These are phyloP conservation scores for Exophiala calicioides DNA, from an alignment of 2,329 filamentous ascomycete species.

Conservation along the genomic window DNA sequence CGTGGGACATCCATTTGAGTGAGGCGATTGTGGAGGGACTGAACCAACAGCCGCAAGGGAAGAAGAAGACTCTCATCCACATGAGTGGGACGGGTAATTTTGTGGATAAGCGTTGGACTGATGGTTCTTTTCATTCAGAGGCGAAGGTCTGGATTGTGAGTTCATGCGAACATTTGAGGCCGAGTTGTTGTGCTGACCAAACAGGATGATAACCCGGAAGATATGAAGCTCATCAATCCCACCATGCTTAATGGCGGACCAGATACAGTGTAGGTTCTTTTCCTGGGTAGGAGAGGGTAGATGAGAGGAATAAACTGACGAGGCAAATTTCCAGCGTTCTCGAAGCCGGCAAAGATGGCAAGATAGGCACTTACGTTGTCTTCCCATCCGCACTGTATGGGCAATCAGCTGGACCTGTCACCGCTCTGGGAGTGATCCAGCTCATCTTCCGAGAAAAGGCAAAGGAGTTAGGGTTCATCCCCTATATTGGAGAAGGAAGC, in stretches of 20 bases:
- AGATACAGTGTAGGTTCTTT: conserved; percentile 16
- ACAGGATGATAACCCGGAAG: conserved; percentile 13
- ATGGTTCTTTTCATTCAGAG: conserved; percentile 7
- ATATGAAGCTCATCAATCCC: conserved; percentile 20
- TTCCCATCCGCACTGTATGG: conserved; percentile 20
- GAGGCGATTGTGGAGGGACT: conserved; percentile 16
- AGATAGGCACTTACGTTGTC: conserved; percentile 20
- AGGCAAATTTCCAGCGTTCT: conserved; percentile 5
- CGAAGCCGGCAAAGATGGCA: conserved; percentile 14
- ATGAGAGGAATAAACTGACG: neutral
- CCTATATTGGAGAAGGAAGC: conserved; percentile 18
- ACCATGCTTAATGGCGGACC: conserved; percentile 18
- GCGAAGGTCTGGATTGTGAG: conserved; percentile 14
- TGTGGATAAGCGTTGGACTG: conserved; percentile 15
- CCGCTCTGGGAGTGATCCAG: conserved; percentile 18
- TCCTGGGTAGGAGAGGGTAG: too few species aligned
- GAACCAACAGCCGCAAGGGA: conserved; percentile 15
- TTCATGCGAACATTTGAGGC: too few species aligned
- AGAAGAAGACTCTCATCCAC: conserved; percentile 15
- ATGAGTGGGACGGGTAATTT: conserved; percentile 17
- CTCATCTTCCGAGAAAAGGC: conserved; percentile 16
- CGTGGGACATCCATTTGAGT: conserved; percentile 15
- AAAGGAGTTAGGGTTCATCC: conserved; percentile 19
- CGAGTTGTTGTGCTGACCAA: too few species aligned
- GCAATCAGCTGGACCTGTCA: conserved; percentile 14